Percentiles rank a stretch among this genome's conserved stretches.
phyloP scores from a whole-genome alignment of 1,284 basidiomycete genomes.

The Ceratobasidium sp. region DNA sequence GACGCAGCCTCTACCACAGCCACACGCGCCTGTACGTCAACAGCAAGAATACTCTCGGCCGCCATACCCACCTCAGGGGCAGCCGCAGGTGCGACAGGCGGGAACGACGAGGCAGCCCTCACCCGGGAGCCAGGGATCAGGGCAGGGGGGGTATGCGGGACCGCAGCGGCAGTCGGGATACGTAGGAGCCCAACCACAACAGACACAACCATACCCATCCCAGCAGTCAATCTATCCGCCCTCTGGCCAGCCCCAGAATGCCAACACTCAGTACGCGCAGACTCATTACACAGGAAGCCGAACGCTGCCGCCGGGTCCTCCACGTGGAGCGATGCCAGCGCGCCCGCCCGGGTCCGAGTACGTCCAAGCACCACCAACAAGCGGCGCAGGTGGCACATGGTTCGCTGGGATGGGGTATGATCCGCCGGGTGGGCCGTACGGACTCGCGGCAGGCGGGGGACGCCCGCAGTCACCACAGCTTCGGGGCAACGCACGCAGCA shows the following conservation, averaged over 20 bases:
- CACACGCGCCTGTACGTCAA: slow-evolving; percentile 24
- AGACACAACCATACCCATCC: neutral
- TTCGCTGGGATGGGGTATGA: neutral
- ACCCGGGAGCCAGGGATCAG: too few species aligned
- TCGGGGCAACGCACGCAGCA: slow-evolving; percentile 10
- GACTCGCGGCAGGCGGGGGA: neutral
- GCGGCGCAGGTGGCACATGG: neutral
- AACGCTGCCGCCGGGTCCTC: slow-evolving; percentile 17
- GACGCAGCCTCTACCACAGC: slow-evolving; percentile 8
- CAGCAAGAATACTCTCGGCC: slow-evolving; percentile 5
- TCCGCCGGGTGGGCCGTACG: slow-evolving; percentile 10
- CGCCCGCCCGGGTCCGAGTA: slow-evolving; percentile 36
- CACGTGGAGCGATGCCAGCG: slow-evolving; percentile 31
- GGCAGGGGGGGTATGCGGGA: slow-evolving; percentile 1
- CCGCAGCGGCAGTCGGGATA: slow-evolving; percentile 6
- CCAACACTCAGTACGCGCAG: neutral
- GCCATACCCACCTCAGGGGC: slow-evolving; percentile 5
- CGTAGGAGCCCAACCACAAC: neutral
- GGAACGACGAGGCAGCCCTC: slow-evolving; percentile 25
- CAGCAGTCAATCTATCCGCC: neutral
- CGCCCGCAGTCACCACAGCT: slow-evolving; percentile 33
- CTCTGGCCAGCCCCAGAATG: neutral
- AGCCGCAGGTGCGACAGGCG: slow-evolving; percentile 16
- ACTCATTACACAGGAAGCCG: slow-evolving; percentile 1
- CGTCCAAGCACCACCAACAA: slow-evolving; percentile 12